Evolutionary conservation across 306 rosid species (phyloP).

Genomic region (Pterocarpus macrocarpus): DNA sequence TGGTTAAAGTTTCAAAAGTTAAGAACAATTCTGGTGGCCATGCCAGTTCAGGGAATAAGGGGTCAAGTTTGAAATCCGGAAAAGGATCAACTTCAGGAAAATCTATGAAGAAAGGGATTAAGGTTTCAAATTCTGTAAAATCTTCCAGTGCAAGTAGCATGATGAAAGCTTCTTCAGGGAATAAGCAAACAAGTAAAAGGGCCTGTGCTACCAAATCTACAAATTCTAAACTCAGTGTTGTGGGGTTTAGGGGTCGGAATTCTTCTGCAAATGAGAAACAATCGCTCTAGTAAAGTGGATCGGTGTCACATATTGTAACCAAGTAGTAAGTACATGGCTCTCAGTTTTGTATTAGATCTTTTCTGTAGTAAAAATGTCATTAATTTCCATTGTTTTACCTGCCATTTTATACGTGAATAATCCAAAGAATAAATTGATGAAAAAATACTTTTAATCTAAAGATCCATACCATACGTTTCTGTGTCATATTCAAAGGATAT

Average conservation of each 20-base stretch:
- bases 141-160: slow-evolving; percentile 52
- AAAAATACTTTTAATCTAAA: slow-evolving; percentile 3
- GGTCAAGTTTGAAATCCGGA: slow-evolving; percentile 44
- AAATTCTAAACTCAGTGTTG: slow-evolving; percentile 74
- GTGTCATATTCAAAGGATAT: not conserved
- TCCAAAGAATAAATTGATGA: slow-evolving; percentile 11
- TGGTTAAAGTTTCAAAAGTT: slow-evolving; percentile 55
- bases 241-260: slow-evolving; percentile 85
- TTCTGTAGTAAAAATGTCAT: slow-evolving; percentile 29
- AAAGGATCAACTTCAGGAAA: slow-evolving; percentile 51
- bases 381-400: slow-evolving; percentile 36
- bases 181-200: slow-evolving; percentile 59
- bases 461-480: not conserved
- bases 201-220: slow-evolving; percentile 55
- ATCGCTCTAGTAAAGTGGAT: slow-evolving; percentile 54
- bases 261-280: slow-evolving; percentile 63
- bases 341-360: slow-evolving; percentile 40
- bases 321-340: slow-evolving; percentile 27
- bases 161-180: slow-evolving; percentile 58
- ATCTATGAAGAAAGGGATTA: slow-evolving; percentile 52
- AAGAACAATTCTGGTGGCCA: slow-evolving; percentile 55
- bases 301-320: slow-evolving; percentile 18
- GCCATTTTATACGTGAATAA: not conserved
- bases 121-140: slow-evolving; percentile 48
- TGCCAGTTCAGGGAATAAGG: slow-evolving; percentile 42